Conservation (phyloP, 176 grass and related monocot genomes). For the Oryza glumipatula region DNA sequence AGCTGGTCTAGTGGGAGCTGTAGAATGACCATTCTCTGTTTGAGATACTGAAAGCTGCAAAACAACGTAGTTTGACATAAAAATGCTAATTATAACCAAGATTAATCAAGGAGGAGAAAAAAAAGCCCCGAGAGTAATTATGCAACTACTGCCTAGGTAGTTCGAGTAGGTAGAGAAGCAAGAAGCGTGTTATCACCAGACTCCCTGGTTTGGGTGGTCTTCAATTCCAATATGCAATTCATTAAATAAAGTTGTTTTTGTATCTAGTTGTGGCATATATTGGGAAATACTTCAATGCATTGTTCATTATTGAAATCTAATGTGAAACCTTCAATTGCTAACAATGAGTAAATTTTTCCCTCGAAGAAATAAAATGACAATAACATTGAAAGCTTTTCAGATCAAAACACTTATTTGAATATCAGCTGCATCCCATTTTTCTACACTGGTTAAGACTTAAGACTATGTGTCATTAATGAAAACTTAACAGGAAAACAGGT, state of each 20-base stretch:
- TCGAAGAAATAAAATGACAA: neutral
- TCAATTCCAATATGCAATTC: neutral
- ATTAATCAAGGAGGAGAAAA: neutral
- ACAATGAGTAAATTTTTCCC: neutral
- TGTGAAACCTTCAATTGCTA: neutral
- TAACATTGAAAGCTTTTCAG: conserved; percentile 9
- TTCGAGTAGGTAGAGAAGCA: conserved; percentile 3
- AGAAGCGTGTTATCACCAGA: neutral
- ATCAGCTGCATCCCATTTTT: neutral
- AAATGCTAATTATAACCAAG: conserved; percentile 1
- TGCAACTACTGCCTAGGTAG: neutral
- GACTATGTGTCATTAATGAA: neutral
- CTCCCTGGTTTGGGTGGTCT: neutral
- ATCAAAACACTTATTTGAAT: neutral
- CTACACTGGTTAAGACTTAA: neutral
- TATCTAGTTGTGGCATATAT: neutral
- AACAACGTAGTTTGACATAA: neutral
- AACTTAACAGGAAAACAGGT: neutral
- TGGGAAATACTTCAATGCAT: neutral
- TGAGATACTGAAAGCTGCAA: conserved; percentile 84
- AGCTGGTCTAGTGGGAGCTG: conserved; percentile 65
- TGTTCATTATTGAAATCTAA: conserved; percentile 1
- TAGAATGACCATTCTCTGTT: conserved; percentile 73
- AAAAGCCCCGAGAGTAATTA: neutral
- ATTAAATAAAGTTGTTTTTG: neutral